Conservation (phyloP, 176 grass and related monocot genomes). For the Rhynchospora tenuis region DNA sequence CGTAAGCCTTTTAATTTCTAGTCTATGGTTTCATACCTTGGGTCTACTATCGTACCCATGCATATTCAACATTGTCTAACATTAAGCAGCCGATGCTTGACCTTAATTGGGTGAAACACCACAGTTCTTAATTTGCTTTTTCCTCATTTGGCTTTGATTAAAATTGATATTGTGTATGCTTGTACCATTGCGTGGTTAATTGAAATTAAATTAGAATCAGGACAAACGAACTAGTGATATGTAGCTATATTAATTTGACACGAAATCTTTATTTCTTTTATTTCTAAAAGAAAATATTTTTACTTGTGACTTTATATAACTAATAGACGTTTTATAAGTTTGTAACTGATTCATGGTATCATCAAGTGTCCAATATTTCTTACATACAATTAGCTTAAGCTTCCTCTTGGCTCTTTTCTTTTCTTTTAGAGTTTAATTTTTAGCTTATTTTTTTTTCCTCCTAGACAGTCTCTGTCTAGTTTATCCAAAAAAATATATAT, state of each 20-base stretch:
- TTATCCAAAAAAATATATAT: too few relatives aligned
- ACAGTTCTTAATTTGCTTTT: neutral
- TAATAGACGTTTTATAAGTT: neutral
- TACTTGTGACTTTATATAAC: neutral
- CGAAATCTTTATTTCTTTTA: neutral
- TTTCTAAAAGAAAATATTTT: neutral
- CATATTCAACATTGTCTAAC: neutral
- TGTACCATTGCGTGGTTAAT: neutral
- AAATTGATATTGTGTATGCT: neutral
- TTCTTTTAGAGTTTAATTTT: too few relatives aligned
- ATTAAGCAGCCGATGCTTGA: conserved; percentile 11
- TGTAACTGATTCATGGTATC: too few relatives aligned
- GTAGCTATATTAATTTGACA: neutral
- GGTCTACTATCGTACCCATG: neutral
- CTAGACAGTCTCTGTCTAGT: too few relatives aligned
- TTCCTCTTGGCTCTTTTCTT: too few relatives aligned
- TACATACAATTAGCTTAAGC: too few relatives aligned
- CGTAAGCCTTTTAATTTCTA: neutral
- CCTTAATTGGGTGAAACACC: conserved; percentile 1
- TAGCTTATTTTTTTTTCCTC: too few relatives aligned
- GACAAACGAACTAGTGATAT: neutral
- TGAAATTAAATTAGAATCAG: neutral
- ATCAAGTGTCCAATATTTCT: too few relatives aligned
- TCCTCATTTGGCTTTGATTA: neutral
- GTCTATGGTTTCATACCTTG: conserved; percentile 9